Evolutionary conservation across 2,329 filamentous ascomycete genomes (phyloP), one percentile per base, ranked within the genome.

Genomic region (Ceratocystis ficicola): DNA sequence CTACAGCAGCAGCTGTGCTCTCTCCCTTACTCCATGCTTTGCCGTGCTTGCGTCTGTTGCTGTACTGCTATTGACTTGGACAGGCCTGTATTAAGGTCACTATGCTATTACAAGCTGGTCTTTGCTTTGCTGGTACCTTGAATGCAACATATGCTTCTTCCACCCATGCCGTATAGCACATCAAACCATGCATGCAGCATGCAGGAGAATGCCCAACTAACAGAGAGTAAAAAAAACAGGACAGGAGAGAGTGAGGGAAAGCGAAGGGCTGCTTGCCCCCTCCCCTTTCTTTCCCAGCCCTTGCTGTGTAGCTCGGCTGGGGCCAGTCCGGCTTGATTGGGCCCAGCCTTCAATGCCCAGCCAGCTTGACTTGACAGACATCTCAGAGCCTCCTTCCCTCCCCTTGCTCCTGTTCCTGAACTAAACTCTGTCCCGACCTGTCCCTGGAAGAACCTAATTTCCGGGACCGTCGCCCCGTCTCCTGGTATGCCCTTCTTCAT

Each of bases 361-460:
- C 25, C 25, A 52, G n/a, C n/a, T 57, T 28, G 52, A 30, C 52
- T 30, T 30, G 36, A 10, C 48, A 32, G 52, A 22, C 12, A 57
- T 22, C 10, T 3, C 10, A 30, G 22, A 41, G 36, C 36, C 36
- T 41, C 36, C 36, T 30, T 25, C 20, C 7, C 10, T 5, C 20
- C 17, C 52, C 52, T 32, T 57, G 22, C 30, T 57, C 52, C 22
- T 55, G 50, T 55, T 28, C 50, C 20, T 55, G 50, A 25, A 5
- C 50, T 28, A 25, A 15, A 5, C 20, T 25, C 50, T 55, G 50
- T 55, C 25, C 50, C 50, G 25, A 28, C 52, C 52, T 57, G 52
- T 57, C 32, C 52, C 52, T 57, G 52, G 28, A 57, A 32, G 28
- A 57, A 57, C 52, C 52, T 8, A 57, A n/a, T 57, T 57, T 57